Evolutionary conservation across 176 grass and related monocot genomes (phyloP), one percentile per base, ranked within the genome.

Genomic region (Guadua angustifolia): DNA sequence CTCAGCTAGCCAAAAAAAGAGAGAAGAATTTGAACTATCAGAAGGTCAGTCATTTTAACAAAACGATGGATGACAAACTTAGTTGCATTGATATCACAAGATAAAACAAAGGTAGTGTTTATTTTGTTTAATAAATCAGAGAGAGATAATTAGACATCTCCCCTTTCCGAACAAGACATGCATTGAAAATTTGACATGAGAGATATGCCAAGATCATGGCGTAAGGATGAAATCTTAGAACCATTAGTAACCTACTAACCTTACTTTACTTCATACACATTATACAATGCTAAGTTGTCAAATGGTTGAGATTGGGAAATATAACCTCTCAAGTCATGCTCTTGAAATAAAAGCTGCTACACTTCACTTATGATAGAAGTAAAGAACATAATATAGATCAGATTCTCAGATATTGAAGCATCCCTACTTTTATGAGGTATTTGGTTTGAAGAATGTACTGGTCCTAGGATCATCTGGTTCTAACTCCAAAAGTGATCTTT

Each of bases 1-100:
- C 74, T 92, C 92, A 56, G 73, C 89, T 92, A 80, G 74, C 50
- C 52, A 65, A 73, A 73, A 70, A 76, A 38, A 61, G 29, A 17
- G 21, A 80, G 22, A 81, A 65, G 38, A 89, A 67, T n/a, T 67
- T 50, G 38, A 45, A 62, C 5, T 65, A 74, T 81, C 36, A 83
- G 75, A 84, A 80, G 24, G 56, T 32, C 29, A 87, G 75, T n/a
- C 24, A 40, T 73, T 39, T 26, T n/a, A 84, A 79, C 49, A 74
- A 7, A 83, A 83, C 63, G 14, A 88, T 73, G 15, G 17, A 74
- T 59, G 38, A n/a, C 8, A 3, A 33, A 77, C 36, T 78, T 38
- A 77, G 63, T 81, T 63, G 55, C 22, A 63, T 71, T 71, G 53
- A 85, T 76, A 35, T 29, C 32, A 82, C 63, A 14, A 70, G 40